Evolutionary conservation across 1,139 yeast species (phyloP).

Genomic region (Suhomyces coccinellae): DNA sequence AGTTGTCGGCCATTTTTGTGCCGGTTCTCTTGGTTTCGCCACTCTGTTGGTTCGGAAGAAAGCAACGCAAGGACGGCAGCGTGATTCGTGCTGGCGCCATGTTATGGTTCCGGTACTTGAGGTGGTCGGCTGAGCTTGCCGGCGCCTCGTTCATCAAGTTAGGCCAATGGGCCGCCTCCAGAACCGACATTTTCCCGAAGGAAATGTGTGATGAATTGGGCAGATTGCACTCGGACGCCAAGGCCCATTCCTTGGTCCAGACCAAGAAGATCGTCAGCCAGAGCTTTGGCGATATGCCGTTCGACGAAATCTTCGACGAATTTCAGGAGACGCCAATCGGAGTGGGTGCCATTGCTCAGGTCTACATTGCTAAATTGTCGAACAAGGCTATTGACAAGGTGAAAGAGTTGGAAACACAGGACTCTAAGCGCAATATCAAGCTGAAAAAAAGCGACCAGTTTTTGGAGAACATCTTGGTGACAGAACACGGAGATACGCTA

Average conservation of each 20-base stretch:
- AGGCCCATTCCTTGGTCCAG: slow-evolving; percentile 62
- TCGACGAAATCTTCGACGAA: slow-evolving; percentile 81
- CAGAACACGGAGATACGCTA: slow-evolving; percentile 37
- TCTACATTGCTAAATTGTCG: slow-evolving; percentile 72
- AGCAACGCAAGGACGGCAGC: slow-evolving; percentile 31
- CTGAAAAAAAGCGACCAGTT: slow-evolving; percentile 22
- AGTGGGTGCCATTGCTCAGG: slow-evolving; percentile 98
- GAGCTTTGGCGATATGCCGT: slow-evolving; percentile 59
- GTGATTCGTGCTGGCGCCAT: slow-evolving; percentile 60
- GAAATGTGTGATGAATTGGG: slow-evolving; percentile 79
- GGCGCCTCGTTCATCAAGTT: slow-evolving; percentile 95
- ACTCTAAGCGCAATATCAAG: slow-evolving; percentile 9
- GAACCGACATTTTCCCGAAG: slow-evolving; percentile 87
- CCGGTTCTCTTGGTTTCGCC: slow-evolving; percentile 74
- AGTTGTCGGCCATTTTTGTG: slow-evolving; percentile 62
- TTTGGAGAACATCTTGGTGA: slow-evolving; percentile 38
- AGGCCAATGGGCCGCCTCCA: slow-evolving; percentile 99
- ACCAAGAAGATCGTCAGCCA: slow-evolving; percentile 60
- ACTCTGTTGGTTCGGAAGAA: slow-evolving; percentile 59
- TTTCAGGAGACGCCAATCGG: slow-evolving; percentile 79
- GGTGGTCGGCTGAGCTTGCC: slow-evolving; percentile 74
- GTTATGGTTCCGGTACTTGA: slow-evolving; percentile 68
- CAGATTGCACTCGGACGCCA: slow-evolving; percentile 78
- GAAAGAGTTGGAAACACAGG: slow-evolving; percentile 28
- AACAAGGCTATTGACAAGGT: slow-evolving; percentile 41